Evolutionary conservation across 306 rosid species (phyloP), one percentile per base, ranked within the genome.

Genomic region (Betula pendula): DNA sequence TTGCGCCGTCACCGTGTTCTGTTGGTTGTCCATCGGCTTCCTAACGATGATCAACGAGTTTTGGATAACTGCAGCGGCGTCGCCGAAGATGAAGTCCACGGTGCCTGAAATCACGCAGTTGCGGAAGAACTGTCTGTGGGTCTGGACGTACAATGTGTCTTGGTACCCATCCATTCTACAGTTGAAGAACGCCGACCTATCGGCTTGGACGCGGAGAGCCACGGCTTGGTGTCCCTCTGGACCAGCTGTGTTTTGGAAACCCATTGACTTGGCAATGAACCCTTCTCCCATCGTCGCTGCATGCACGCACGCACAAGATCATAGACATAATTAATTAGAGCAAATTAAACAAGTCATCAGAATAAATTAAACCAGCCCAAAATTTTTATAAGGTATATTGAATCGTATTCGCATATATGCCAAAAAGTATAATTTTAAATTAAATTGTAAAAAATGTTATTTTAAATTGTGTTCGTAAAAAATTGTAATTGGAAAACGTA

Each of bases 91-190:
- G 85, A 83, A 94, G 72, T 92, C 97, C 0, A 92, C 79, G 0
- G 97, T 92, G 5, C 98, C 97, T 0, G 94, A 84, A 63, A 91
- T 85, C 47, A 90, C 96, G 25, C 98, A 90, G 85, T 94, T 84
- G 38, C 96, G 84, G 85, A 83, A 90, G 85, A 88, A 90, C 15
- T 94, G 98, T 22, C 92, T 87, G 1, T 87, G 77, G 2, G 87
- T 66, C 19, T 90, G 94, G 7, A 65, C 82, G 69, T 90, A 94
- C 11, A 92, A 16, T 0, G 94, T 90, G 88, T 94, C 98, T 31
- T 91, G 96, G 73, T 70, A 84, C 4, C 90, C 97, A 1, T 71
- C 82, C 56, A 94, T 85, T 50, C 87, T 85, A 29, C 94, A 89
- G 73, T 92, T 85, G 79, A 59, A 86, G 86, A 94, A 75, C 0